Evolutionary conservation across 257 asterid genomes (phyloP).

Genomic region (Salvia hispanica): DNA sequence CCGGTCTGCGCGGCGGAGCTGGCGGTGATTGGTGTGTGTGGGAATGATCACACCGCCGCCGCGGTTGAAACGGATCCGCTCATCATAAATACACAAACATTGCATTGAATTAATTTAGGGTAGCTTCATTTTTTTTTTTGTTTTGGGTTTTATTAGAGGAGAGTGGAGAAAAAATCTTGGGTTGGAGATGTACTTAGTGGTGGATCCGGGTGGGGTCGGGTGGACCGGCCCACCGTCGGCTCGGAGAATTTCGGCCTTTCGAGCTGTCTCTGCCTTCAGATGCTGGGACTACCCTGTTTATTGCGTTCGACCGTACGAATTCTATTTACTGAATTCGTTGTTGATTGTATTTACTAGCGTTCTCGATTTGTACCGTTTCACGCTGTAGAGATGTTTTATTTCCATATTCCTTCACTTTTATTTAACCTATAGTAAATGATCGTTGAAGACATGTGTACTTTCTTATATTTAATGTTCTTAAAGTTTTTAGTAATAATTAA

Average conservation of each 20-base stretch:
- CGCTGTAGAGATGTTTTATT: conserved; percentile 35
- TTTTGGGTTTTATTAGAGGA: not conserved
- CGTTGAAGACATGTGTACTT: not conserved
- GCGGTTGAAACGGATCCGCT: conserved; percentile 64
- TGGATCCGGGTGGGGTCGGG: too few species aligned
- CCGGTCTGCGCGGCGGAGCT: conserved; percentile 32
- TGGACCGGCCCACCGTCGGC: too few species aligned
- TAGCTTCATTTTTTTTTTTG: not conserved
- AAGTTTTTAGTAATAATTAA: not conserved
- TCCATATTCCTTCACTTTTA: not conserved
- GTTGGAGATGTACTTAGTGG: conserved; percentile 24
- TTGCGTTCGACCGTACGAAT: too few species aligned
- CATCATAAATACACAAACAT: conserved; percentile 41
- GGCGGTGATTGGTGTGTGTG: not conserved
- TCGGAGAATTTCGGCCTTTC: too few species aligned
- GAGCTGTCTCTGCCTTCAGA: too few species aligned
- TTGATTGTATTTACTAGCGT: conserved; percentile 14
- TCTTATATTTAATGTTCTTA: not conserved
- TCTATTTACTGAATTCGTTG: too few species aligned
- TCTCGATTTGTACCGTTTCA: conserved; percentile 32
- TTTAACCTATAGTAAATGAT: not conserved
- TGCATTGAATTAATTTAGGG: conserved; percentile 36
- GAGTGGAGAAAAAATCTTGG: conserved; percentile 45
- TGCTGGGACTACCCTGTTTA: too few species aligned
- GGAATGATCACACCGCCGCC: too few species aligned